phyloP scores from a whole-genome alignment of 2,329 filamentous ascomycete genomes.

The Aspergillus costaricaensis region DNA sequence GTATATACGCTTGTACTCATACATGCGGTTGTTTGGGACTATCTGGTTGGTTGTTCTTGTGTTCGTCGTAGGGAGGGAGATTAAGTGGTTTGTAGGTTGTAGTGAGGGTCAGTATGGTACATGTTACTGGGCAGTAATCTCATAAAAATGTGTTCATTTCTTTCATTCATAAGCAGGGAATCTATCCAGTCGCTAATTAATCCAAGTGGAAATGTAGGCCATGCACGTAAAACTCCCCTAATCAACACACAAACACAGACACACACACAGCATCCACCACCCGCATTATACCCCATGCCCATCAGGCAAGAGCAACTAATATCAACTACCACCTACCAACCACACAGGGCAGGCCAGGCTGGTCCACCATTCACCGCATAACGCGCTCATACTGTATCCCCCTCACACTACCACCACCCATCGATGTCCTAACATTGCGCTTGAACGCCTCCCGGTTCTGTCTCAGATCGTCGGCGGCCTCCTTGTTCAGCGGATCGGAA shows the following conservation, averaged over 20 bases:
- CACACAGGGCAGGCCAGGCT: not conserved
- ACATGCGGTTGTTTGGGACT: not conserved
- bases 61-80: not conserved
- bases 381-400: constrained; percentile 77
- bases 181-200: constrained; percentile 40
- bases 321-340: not conserved
- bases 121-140: no score
- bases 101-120: not conserved
- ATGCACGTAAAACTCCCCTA: constrained; percentile 12
- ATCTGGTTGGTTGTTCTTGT: not conserved
- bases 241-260: not conserved
- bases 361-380: constrained; percentile 48
- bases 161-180: constrained; percentile 27
- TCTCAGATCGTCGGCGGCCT: constrained; percentile 89
- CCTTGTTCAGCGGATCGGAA: constrained; percentile 96
- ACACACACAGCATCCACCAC: not conserved
- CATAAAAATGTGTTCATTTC: constrained; percentile 21
- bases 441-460: constrained; percentile 85
- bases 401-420: constrained; percentile 77
- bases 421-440: constrained; percentile 80
- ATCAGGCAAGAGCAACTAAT: not conserved
- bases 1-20: constrained; percentile 33
- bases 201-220: constrained; percentile 26
- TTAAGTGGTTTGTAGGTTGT: not conserved
- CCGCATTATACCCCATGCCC: not conserved